Conservation (phyloP, 768 basidiomycete genomes). For the Naganishia vaughanmartiniae region DNA sequence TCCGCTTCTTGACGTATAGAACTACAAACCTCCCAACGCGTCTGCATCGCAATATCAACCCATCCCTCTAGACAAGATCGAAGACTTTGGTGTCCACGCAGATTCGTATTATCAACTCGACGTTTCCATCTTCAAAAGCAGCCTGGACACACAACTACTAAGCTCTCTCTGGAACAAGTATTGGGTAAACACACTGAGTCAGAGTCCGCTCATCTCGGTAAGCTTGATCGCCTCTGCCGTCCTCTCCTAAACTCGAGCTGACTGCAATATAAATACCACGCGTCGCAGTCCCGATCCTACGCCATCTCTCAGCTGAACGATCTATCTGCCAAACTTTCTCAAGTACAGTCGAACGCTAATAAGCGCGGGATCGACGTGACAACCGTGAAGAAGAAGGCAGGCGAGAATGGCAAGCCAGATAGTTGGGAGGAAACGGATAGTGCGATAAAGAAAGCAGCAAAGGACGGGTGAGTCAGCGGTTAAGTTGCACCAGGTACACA, state of each 20-base stretch:
- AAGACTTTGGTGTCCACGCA: conserved; percentile 98
- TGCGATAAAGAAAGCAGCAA: conserved; percentile 80
- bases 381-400: conserved; percentile 48
- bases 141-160: conserved; percentile 78
- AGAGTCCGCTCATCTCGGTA: conserved; percentile 88
- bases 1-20: conserved; percentile 47
- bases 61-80: conserved; percentile 93
- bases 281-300: conserved; percentile 79
- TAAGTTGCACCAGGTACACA: not conserved
- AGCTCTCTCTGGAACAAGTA: conserved; percentile 98
- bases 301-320: conserved; percentile 87
- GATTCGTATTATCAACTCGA: conserved; percentile 93
- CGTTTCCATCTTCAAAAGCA: conserved; percentile 91
- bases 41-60: conserved; percentile 83
- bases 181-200: conserved; percentile 95
- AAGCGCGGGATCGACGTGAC: not conserved
- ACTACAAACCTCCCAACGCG: conserved; percentile 74
- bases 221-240: conserved; percentile 29
- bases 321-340: conserved; percentile 75
- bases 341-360: not conserved
- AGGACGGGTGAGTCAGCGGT: conserved; percentile 68
- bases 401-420: conserved; percentile 53
- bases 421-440: conserved; percentile 86
- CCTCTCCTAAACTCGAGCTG: not conserved
- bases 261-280: not conserved